phyloP scores from a whole-genome alignment of 106 monocot species.

The Cymbidium sinense region DNA sequence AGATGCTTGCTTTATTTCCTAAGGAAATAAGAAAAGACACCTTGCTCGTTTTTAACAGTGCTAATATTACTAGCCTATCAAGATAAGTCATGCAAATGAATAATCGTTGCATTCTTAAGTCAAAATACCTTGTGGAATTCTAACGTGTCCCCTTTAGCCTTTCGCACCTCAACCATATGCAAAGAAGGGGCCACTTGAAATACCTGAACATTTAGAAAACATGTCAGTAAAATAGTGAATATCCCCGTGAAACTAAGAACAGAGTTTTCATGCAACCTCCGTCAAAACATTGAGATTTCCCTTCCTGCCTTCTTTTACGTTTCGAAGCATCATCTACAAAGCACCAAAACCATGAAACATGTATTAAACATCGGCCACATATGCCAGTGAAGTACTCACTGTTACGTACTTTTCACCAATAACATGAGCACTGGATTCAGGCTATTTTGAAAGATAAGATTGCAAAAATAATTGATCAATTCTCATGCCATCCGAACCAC shows the following conservation, averaged over 20 bases:
- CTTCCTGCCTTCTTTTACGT: constrained; percentile 74
- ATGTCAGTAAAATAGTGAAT: not conserved
- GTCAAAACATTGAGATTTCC: constrained; percentile 79
- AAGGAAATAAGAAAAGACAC: not conserved
- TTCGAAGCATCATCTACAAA: constrained; percentile 66
- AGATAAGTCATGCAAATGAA: not conserved
- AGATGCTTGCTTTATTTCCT: not conserved
- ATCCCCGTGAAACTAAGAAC: not conserved
- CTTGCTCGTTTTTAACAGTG: not conserved
- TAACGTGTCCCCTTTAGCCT: constrained; percentile 78
- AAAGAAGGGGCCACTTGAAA: constrained; percentile 86
- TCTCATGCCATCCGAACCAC: too few species aligned
- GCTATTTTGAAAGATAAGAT: too few species aligned
- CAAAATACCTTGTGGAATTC: constrained; percentile 71
- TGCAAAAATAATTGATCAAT: too few species aligned
- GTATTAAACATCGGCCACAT: too few species aligned
- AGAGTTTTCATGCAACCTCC: constrained; percentile 5
- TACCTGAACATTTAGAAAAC: constrained; percentile 32
- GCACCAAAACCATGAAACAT: not conserved
- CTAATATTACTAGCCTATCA: not conserved
- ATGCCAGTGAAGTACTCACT: too few species aligned
- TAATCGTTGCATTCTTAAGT: not conserved
- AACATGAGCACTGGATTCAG: too few species aligned
- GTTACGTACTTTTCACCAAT: too few species aligned
- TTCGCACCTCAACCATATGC: constrained; percentile 85